Conservation (phyloP, 108 stramenopile genomes). For the Pseudonitzschia multiseries region DNA sequence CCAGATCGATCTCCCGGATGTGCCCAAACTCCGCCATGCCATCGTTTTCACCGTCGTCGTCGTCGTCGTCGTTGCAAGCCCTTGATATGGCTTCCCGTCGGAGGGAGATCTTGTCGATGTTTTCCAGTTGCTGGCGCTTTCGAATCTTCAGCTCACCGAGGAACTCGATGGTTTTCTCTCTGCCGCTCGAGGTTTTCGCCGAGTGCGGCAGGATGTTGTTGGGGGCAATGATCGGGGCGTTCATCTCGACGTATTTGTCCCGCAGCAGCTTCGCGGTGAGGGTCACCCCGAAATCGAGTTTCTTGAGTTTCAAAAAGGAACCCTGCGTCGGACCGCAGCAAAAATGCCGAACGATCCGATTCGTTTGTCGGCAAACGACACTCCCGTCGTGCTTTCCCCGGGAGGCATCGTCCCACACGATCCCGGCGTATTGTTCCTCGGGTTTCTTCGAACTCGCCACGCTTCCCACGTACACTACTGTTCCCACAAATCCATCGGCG, state of each 20-base stretch:
- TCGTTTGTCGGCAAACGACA: constrained; percentile 73
- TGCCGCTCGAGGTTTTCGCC: constrained; percentile 68
- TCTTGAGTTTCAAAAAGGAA: constrained; percentile 61
- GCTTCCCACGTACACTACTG: constrained; percentile 84
- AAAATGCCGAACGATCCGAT: constrained; percentile 78
- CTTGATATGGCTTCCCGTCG: constrained; percentile 71
- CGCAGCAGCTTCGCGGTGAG: constrained; percentile 52
- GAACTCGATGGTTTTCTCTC: constrained; percentile 84
- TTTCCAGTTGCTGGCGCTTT: constrained; percentile 68
- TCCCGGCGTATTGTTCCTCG: constrained; percentile 78
- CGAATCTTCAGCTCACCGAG: constrained; percentile 79
- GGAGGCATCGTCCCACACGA: constrained; percentile 82
- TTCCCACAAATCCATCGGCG: constrained; percentile 78
- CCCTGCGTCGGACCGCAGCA: constrained; percentile 64
- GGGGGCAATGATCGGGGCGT: constrained; percentile 78
- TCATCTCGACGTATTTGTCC: constrained; percentile 63
- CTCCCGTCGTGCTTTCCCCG: constrained; percentile 90
- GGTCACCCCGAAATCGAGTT: constrained; percentile 61
- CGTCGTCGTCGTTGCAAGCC: constrained; percentile 36
- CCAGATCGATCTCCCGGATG: constrained; percentile 77
- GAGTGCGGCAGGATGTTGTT: constrained; percentile 79
- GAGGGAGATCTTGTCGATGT: constrained; percentile 68
- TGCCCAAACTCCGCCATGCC: constrained; percentile 34
- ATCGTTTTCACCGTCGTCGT: not conserved
- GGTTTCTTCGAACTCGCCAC: constrained; percentile 84